Percentiles rank a stretch among this genome's conserved stretches.
These are phyloP conservation scores for Reutealis trisperma DNA, from an alignment of 345 rosid genomes.

Conservation along the genomic window DNA sequence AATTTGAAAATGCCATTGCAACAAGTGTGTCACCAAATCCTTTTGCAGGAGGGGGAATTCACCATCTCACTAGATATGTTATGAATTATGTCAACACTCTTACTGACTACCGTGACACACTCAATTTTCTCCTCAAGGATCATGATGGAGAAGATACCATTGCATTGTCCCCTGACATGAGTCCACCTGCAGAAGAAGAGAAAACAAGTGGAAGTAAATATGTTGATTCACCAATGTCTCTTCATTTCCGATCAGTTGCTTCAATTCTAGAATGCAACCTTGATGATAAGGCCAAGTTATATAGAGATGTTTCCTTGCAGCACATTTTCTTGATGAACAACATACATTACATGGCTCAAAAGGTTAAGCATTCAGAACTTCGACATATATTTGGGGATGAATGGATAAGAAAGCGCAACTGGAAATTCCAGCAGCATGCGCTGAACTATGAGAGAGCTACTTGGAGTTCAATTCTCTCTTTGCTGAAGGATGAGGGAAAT, in stretches of 20 bases:
- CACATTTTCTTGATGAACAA: conserved; percentile 89
- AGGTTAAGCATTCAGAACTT: conserved; percentile 70
- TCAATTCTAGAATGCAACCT: conserved; percentile 72
- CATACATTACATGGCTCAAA: conserved; percentile 81
- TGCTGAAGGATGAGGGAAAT: conserved; percentile 64
- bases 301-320: conserved; percentile 59
- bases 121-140: conserved; percentile 61
- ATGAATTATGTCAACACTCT: conserved; percentile 76
- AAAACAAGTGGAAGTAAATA: conserved; percentile 27
- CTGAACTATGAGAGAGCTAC: conserved; percentile 71
- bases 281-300: conserved; percentile 60
- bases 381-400: conserved; percentile 62
- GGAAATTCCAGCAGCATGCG: conserved; percentile 81
- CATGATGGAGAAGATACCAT: conserved; percentile 34
- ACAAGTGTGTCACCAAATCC: conserved; percentile 54
- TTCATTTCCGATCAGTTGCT: conserved; percentile 56
- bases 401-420: conserved; percentile 76
- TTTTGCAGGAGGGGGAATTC: conserved; percentile 73
- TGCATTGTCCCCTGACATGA: conserved; percentile 38
- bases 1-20: conserved; percentile 71
- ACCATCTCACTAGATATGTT: conserved; percentile 72
- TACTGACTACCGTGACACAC: conserved; percentile 63
- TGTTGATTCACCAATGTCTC: conserved; percentile 40
- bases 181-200: conserved; percentile 45
- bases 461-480: conserved; percentile 66